phyloP scores from a whole-genome alignment of 1,139 yeast species.

The Candida mesenterica region DNA sequence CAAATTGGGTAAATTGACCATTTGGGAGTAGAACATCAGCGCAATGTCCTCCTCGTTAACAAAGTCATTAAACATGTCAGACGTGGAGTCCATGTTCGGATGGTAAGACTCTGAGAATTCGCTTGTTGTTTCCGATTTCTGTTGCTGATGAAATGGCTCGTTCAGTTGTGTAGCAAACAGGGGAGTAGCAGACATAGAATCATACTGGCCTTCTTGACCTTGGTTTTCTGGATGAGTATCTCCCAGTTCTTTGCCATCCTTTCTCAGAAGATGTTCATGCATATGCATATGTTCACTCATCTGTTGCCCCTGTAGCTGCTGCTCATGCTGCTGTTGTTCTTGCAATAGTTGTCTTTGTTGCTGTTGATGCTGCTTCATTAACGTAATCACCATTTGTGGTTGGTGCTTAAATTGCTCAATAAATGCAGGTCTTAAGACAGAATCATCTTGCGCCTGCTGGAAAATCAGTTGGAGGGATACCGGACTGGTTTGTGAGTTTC shows the following conservation, averaged over 20 bases:
- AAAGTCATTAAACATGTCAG: slow-evolving; percentile 12
- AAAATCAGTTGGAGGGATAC: no score
- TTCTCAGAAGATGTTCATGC: no score
- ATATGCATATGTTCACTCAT: no score
- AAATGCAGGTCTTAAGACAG: no score
- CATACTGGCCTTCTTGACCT: not conserved
- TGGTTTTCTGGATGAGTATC: not conserved
- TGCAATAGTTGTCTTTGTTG: not conserved
- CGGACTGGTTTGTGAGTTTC: no score
- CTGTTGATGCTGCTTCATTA: slow-evolving; percentile 1
- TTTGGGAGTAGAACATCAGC: slow-evolving; percentile 18
- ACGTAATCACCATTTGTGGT: no score
- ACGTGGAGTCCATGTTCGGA: not conserved
- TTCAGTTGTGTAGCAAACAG: not conserved
- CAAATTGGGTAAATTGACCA: slow-evolving; percentile 35
- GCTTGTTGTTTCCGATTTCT: not conserved
- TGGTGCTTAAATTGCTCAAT: no score
- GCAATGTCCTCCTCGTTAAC: slow-evolving; percentile 20
- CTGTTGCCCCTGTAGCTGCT: not conserved
- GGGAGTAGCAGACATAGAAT: not conserved
- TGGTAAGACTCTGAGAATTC: slow-evolving; percentile 1
- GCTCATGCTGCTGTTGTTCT: not conserved
- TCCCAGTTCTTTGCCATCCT: no score
- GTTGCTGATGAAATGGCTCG: not conserved
- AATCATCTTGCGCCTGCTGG: no score